Base-by-base conservation (phyloP, 2,329 filamentous ascomycete genomes). In the Aspergillus sp. region DNA sequence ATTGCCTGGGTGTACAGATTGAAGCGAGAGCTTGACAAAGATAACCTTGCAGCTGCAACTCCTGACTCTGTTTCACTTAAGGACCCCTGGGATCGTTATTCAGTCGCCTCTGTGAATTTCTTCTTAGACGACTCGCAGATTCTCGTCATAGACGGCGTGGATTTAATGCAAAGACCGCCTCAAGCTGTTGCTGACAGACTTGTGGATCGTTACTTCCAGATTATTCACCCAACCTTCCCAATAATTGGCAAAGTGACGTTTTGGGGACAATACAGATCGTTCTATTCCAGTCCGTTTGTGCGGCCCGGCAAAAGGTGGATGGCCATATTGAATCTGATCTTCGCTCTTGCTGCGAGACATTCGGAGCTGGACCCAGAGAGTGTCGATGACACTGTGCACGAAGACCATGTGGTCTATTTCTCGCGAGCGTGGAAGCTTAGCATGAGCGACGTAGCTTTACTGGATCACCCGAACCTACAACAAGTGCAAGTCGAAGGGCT, bases 1-100 rank as follows among this genome's bases (percentile, higher is more conserved):
- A 62, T 71, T 37, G 66, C 64, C 19, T 74, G 72, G 72, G 53
- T 74, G 22, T 67, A 72, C 52, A 62, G 67, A 45, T 55, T 74
- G 46, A 67, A 64, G 42, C 61, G 67, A 44, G 54, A 64, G 25
- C 65, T 70, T 44, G 63, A 66, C 44, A 57, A 56, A 30, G 23
- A 30, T 15, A 25, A 19, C 7, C 22, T 25, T 27, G 23, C 23
- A 27, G 22, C 41, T 25, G 41, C 22, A 6, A 43, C 22, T 7
- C 60, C 57, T 10, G 55, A 42, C 39, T 53, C 51, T 2, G 52
- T 50, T 33, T 44, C 52, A 32, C 43, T 45, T 20, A 54, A 49
- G 45, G 59, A 57, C 33, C 52, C 13, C 22, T 41, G 48, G 44
- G 56, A 59, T 47, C 57, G 46, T 25, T 58, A 55, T 41, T 65